Percentiles rank a stretch among this genome's conserved stretches.
phyloP scores from a whole-genome alignment of 2,329 filamentous ascomycete species.

The Aspergillus jensenii region DNA sequence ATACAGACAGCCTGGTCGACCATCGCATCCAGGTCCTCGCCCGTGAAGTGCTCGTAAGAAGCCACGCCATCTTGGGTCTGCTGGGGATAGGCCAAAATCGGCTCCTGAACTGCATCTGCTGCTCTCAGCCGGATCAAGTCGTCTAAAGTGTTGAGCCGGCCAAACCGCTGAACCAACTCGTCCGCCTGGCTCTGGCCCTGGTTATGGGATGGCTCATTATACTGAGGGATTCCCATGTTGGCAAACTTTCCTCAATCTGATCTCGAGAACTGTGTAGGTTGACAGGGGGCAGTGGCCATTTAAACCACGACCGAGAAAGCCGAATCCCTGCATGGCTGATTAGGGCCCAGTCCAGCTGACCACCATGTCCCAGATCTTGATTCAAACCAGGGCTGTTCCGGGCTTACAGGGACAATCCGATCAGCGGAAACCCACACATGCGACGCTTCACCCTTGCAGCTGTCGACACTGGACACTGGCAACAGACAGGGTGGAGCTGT shows the following conservation, averaged over 20 bases:
- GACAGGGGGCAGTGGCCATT: not conserved
- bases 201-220: slow-evolving; percentile 5
- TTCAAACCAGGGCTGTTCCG: not conserved
- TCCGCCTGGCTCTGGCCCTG: not conserved
- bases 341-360: not conserved
- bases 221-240: slow-evolving; percentile 19
- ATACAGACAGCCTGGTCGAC: slow-evolving; percentile 37
- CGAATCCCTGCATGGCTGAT: no score
- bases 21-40: slow-evolving; percentile 42
- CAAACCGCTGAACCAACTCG: slow-evolving; percentile 32
- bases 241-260: not conserved
- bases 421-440: no score
- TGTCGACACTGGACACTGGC: not conserved
- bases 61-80: slow-evolving; percentile 27
- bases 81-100: slow-evolving; percentile 44
- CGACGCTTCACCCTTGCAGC: not conserved
- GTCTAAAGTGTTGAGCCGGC: slow-evolving; percentile 43
- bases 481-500: not conserved
- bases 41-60: slow-evolving; percentile 44
- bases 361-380: not conserved
- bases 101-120: slow-evolving; percentile 38
- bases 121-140: slow-evolving; percentile 44
- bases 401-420: not conserved
- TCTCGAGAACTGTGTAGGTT: not conserved
- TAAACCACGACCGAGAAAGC: not conserved